Conservation (phyloP, 352 stramenopile species). For the Phytophthora aleatoria region DNA sequence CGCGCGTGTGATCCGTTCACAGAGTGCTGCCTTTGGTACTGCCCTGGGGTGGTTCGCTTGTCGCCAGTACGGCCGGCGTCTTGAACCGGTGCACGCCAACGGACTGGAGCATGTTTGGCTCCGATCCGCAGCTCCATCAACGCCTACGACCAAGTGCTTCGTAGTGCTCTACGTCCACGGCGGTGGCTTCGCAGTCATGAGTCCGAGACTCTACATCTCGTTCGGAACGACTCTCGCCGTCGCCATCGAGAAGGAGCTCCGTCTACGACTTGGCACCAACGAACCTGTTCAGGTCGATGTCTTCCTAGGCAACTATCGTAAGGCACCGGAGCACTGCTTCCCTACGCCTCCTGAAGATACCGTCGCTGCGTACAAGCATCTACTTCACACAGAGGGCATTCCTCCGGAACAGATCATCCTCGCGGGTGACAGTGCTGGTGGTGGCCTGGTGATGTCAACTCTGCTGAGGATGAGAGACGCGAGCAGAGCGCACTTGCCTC, state of each 20-base stretch:
- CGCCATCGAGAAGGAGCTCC: conserved; percentile 32
- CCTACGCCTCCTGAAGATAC: conserved; percentile 45
- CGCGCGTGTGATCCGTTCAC: conserved; percentile 37
- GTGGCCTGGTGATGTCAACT: conserved; percentile 46
- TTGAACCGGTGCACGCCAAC: conserved; percentile 38
- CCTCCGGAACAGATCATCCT: conserved; percentile 40
- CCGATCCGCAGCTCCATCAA: conserved; percentile 11
- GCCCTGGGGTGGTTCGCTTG: conserved; percentile 36
- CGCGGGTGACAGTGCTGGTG: conserved; percentile 45
- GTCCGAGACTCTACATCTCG: conserved; percentile 43
- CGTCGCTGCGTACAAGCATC: conserved; percentile 44
- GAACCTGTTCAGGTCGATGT: conserved; percentile 37
- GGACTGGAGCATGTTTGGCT: conserved; percentile 52
- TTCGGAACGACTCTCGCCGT: conserved; percentile 35
- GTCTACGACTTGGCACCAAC: conserved; percentile 1
- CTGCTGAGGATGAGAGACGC: conserved; percentile 41
- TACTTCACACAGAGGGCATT: conserved; percentile 38
- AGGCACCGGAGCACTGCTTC: conserved; percentile 47
- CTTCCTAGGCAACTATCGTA: conserved; percentile 57
- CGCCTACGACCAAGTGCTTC: conserved; percentile 19
- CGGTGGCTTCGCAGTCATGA: conserved; percentile 53
- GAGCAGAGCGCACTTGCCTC: conserved; percentile 24
- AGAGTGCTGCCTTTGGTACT: conserved; percentile 36
- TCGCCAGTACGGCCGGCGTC: conserved; percentile 21
- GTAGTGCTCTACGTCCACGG: conserved; percentile 68